These are phyloP conservation scores for Boletellus ananiceps DNA, from an alignment of 768 basidiomycete species.

Conservation along the genomic window DNA sequence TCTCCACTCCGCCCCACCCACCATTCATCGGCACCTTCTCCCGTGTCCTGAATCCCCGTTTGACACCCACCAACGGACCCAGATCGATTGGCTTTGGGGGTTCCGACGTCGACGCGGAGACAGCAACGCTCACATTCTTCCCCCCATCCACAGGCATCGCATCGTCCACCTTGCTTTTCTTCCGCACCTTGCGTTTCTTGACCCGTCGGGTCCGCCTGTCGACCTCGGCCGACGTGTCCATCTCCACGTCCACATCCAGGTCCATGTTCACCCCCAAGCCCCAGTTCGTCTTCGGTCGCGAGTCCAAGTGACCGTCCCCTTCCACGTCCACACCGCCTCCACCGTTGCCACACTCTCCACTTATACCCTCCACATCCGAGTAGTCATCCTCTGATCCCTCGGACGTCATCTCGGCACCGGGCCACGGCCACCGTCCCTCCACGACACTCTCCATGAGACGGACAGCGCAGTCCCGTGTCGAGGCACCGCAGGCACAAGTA, in stretches of 20 bases:
- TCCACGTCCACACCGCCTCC: slow-evolving; percentile 22
- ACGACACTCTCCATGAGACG: slow-evolving; percentile 65
- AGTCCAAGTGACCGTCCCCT: slow-evolving; percentile 15
- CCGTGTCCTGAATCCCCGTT: slow-evolving; percentile 58
- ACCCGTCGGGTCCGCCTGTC: slow-evolving; percentile 3
- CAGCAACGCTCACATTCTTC: neutral
- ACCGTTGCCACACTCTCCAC: slow-evolving; percentile 16
- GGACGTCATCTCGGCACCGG: slow-evolving; percentile 24
- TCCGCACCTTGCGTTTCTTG: slow-evolving; percentile 22
- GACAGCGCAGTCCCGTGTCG: slow-evolving; percentile 58
- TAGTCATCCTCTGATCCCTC: slow-evolving; percentile 20
- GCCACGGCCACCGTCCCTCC: slow-evolving; percentile 34
- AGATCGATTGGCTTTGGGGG: slow-evolving; percentile 37
- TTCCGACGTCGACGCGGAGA: neutral
- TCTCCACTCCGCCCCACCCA: slow-evolving; percentile 62
- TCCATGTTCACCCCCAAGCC: slow-evolving; percentile 20
- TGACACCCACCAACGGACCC: slow-evolving; percentile 58
- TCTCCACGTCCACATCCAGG: slow-evolving; percentile 23
- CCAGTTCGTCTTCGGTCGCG: slow-evolving; percentile 5
- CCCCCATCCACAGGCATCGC: neutral
- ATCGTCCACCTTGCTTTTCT: slow-evolving; percentile 32
- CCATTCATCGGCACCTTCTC: slow-evolving; percentile 54
- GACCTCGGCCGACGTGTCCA: slow-evolving; percentile 8
- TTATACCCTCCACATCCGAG: slow-evolving; percentile 11
- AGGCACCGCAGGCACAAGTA: slow-evolving; percentile 68